Conservation (phyloP, 2,329 filamentous ascomycete genomes). For the Aspergillus sergii region DNA sequence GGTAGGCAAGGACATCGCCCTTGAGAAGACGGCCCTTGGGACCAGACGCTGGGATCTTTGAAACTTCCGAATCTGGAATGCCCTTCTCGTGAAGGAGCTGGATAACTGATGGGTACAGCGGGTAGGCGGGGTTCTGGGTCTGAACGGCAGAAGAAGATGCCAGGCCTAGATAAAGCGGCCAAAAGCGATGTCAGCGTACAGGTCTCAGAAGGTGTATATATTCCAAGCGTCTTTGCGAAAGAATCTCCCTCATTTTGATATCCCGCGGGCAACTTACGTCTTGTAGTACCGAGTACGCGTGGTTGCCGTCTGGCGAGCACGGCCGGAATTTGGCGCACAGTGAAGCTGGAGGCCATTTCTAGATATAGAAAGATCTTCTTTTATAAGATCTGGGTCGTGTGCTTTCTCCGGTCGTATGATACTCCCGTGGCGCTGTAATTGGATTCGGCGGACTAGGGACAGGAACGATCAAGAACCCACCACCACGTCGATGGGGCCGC, state of each 20-base stretch:
- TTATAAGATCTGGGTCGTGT: slow-evolving; percentile 6
- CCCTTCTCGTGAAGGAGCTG: slow-evolving; percentile 79
- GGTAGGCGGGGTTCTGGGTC: slow-evolving; percentile 49
- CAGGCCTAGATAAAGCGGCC: slow-evolving; percentile 29
- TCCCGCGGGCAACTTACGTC: slow-evolving; percentile 35
- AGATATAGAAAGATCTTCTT: slow-evolving; percentile 6
- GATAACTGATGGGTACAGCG: slow-evolving; percentile 73
- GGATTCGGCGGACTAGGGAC: slow-evolving; percentile 24
- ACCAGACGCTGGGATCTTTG: slow-evolving; percentile 83
- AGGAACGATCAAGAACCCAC: slow-evolving; percentile 30
- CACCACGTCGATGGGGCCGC: slow-evolving; percentile 24
- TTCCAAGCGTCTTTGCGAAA: background rate
- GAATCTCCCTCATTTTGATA: background rate
- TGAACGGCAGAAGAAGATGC: slow-evolving; percentile 37
- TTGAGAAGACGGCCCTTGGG: slow-evolving; percentile 88
- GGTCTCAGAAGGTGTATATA: background rate
- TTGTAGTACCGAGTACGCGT: slow-evolving; percentile 30
- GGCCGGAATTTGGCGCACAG: slow-evolving; percentile 35
- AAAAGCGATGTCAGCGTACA: background rate
- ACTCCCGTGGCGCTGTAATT: slow-evolving; percentile 13
- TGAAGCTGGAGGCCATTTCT: slow-evolving; percentile 39
- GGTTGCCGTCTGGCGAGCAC: slow-evolving; percentile 40
- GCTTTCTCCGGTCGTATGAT: slow-evolving; percentile 1
- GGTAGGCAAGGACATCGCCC: slow-evolving; percentile 88
- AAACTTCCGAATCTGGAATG: slow-evolving; percentile 72